Evolutionary conservation across 2,329 filamentous ascomycete species (phyloP).

Genomic region (Aspergillus tanneri): DNA sequence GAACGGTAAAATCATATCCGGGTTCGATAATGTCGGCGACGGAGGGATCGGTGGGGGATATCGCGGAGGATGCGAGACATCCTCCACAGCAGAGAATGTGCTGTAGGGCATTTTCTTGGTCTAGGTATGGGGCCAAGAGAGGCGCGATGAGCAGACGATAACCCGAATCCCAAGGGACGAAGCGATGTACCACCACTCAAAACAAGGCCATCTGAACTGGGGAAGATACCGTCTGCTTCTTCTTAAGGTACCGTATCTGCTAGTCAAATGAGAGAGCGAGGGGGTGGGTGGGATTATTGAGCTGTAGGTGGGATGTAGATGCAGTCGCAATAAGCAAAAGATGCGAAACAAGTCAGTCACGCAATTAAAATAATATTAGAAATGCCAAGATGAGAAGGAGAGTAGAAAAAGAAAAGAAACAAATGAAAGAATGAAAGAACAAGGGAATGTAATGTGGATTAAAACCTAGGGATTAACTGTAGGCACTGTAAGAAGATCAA

Average conservation of each 20-base stretch:
- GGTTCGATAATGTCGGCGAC: slow-evolving; percentile 86
- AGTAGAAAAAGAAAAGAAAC: background rate
- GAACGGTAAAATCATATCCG: slow-evolving; percentile 89
- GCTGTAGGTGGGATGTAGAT: slow-evolving; percentile 4
- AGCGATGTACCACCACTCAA: slow-evolving; percentile 5
- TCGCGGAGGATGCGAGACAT: too few relatives aligned
- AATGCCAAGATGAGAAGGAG: background rate
- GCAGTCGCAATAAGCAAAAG: slow-evolving; percentile 13
- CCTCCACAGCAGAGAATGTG: slow-evolving; percentile 16
- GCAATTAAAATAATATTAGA: background rate
- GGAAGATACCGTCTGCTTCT: slow-evolving; percentile 2
- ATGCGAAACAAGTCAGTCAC: slow-evolving; percentile 1
- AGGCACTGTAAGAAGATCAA: slow-evolving; percentile 1
- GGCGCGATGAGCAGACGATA: background rate
- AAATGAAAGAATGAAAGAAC: background rate
- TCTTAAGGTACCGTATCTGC: slow-evolving; percentile 3
- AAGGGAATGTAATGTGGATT: too few relatives aligned
- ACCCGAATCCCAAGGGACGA: background rate
- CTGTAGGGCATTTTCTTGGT: slow-evolving; percentile 11
- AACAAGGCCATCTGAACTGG: slow-evolving; percentile 10
- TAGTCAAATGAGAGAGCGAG: slow-evolving; percentile 8
- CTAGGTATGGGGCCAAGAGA: slow-evolving; percentile 3
- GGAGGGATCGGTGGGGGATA: slow-evolving; percentile 49
- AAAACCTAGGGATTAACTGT: background rate
- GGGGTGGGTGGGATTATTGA: slow-evolving; percentile 6